Percentiles rank a stretch among this genome's conserved stretches.
Evolutionary conservation across 768 basidiomycete genomes (phyloP).

Genomic region (Rhodosporidiobolus sp.): DNA sequence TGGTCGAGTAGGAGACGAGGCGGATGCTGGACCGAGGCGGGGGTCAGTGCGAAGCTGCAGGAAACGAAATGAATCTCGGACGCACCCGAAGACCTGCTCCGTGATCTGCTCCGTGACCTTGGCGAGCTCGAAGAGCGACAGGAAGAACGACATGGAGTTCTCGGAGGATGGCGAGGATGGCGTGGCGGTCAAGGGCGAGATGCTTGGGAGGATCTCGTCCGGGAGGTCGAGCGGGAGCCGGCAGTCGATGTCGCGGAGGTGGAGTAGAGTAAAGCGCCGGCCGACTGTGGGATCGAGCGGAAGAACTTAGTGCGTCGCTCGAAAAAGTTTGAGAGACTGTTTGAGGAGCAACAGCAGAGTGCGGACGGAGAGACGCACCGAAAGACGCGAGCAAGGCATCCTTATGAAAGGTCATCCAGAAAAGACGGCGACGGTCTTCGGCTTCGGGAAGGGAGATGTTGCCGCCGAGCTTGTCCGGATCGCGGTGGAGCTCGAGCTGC

Average conservation of each 20-base stretch:
- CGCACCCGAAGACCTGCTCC: neutral
- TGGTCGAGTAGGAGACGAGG: neutral
- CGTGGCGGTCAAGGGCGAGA: too few relatives aligned
- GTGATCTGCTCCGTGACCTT: slow-evolving; percentile 1
- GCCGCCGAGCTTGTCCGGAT: neutral
- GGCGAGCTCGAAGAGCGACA: neutral
- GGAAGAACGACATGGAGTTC: neutral
- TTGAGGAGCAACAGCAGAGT: too few relatives aligned
- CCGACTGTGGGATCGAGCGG: too few relatives aligned
- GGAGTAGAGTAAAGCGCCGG: slow-evolving; percentile 3
- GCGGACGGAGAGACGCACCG: neutral
- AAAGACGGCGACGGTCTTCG: neutral
- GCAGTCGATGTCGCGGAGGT: slow-evolving; percentile 4
- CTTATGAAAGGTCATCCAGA: neutral
- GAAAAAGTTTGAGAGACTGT: neutral
- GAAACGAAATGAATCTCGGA: too few relatives aligned
- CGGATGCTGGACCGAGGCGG: neutral
- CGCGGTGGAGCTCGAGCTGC: neutral
- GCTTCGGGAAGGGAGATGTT: neutral
- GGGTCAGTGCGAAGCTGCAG: neutral
- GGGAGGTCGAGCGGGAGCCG: neutral
- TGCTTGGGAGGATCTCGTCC: neutral
- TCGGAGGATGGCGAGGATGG: too few relatives aligned
- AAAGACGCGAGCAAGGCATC: neutral
- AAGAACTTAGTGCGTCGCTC: too few relatives aligned